Conservation (phyloP, 2,329 filamentous ascomycete genomes). For the Epichloe gansuensis region DNA sequence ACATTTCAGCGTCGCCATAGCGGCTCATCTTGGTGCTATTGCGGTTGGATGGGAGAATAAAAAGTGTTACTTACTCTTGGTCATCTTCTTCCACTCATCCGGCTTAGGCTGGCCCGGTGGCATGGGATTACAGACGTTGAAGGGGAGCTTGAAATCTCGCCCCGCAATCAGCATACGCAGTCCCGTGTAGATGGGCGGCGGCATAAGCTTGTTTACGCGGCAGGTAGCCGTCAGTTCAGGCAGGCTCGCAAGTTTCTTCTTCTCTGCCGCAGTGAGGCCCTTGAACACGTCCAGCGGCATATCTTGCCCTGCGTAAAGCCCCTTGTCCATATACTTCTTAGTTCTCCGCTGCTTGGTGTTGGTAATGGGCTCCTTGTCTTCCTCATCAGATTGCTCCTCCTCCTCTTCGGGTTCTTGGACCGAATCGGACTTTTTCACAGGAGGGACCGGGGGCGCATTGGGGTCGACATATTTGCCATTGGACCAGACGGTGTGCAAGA, state of each 20-base stretch:
- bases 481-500: conserved; percentile 48
- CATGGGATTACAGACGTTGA: conserved; percentile 77
- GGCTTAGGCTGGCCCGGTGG: conserved; percentile 80
- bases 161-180: conserved; percentile 57
- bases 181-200: conserved; percentile 67
- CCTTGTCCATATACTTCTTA: conserved; percentile 72
- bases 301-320: conserved; percentile 76
- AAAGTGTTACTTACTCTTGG: conserved; percentile 51
- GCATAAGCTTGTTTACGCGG: conserved; percentile 47
- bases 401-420: conserved; percentile 8
- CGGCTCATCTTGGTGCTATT: not conserved
- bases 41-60: no score
- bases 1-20: not conserved
- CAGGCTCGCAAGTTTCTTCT: conserved; percentile 34
- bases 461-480: conserved; percentile 49
- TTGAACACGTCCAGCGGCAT: conserved; percentile 32
- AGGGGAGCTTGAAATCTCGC: conserved; percentile 79
- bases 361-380: conserved; percentile 15
- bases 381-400: conserved; percentile 5
- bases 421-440: conserved; percentile 21
- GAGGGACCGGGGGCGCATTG: conserved; percentile 26
- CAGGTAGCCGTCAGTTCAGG: conserved; percentile 33
- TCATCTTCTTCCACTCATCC: conserved; percentile 83
- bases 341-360: conserved; percentile 31
- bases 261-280: conserved; percentile 37